Evolutionary conservation across 2,329 filamentous ascomycete species (phyloP).

Genomic region (Sporothrix dimorphospora): DNA sequence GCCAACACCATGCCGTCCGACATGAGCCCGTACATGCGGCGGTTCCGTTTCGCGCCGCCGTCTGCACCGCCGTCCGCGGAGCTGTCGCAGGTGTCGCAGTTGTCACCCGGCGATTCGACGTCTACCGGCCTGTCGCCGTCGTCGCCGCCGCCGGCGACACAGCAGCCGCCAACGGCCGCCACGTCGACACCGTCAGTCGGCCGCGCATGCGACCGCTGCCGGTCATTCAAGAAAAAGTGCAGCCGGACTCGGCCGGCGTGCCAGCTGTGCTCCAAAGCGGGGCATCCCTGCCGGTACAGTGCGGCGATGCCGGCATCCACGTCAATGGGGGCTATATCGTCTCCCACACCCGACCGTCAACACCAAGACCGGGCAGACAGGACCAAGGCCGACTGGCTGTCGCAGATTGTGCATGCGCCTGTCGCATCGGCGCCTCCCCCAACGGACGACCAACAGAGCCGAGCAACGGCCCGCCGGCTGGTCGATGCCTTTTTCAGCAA

Average conservation of each 20-base stretch:
- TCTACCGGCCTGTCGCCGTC: neutral
- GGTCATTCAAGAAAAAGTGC: neutral
- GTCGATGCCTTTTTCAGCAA: neutral
- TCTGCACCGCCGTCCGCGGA: neutral
- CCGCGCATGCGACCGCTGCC: neutral
- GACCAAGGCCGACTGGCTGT: neutral
- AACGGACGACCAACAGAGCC: neutral
- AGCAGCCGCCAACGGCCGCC: neutral
- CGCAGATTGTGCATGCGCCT: neutral
- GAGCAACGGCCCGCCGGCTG: neutral
- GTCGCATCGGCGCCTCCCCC: no score
- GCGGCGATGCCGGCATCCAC: neutral
- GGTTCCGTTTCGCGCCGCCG: neutral
- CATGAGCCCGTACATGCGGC: neutral
- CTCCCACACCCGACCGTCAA: neutral
- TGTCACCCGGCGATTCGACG: neutral
- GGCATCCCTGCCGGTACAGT: neutral
- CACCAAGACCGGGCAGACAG: neutral
- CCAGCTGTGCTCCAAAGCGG: neutral
- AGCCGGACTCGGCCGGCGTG: neutral
- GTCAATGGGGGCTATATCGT: neutral
- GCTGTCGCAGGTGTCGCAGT: neutral
- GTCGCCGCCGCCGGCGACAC: neutral
- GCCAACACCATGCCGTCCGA: neutral
- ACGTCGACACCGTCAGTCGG: neutral